Percentiles rank a stretch among this genome's conserved stretches.
Conservation (phyloP, 2,329 filamentous ascomycete species). For the Ilyonectria robusta region DNA sequence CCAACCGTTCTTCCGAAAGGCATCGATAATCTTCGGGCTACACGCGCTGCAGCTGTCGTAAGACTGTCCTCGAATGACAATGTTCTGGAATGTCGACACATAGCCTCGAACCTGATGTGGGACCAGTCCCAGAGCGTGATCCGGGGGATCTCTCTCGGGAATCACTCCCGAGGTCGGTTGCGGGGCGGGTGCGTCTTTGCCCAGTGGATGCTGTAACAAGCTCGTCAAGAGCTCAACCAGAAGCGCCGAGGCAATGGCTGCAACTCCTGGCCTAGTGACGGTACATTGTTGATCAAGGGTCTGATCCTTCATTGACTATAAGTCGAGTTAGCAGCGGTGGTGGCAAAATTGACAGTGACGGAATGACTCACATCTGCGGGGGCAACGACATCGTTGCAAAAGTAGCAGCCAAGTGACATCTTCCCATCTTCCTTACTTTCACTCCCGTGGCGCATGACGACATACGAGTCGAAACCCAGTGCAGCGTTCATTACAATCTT, state of each 20-base stretch:
- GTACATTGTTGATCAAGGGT: slow-evolving; percentile 99
- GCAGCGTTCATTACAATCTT: slow-evolving; percentile 99
- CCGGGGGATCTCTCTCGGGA: slow-evolving; percentile 68
- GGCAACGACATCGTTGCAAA: slow-evolving; percentile 97
- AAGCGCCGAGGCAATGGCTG: slow-evolving; percentile 90
- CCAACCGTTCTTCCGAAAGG: slow-evolving; percentile 80
- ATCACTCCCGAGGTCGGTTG: slow-evolving; percentile 54
- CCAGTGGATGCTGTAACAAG: slow-evolving; percentile 86
- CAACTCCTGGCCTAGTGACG: slow-evolving; percentile 92
- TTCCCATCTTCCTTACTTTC: slow-evolving; percentile 69
- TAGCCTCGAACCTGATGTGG: slow-evolving; percentile 88
- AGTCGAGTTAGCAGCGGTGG: slow-evolving; percentile 16
- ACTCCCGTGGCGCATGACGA: slow-evolving; percentile 95
- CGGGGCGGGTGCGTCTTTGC: slow-evolving; percentile 73
- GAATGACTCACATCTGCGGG: slow-evolving; percentile 83
- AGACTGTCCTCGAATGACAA: slow-evolving; percentile 79
- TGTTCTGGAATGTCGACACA: slow-evolving; percentile 79
- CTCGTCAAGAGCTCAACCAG: slow-evolving; percentile 92
- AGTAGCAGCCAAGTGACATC: slow-evolving; percentile 90
- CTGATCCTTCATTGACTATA: slow-evolving; percentile 90
- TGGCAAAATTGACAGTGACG: not conserved
- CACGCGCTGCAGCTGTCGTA: slow-evolving; percentile 89
- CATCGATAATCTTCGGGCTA: slow-evolving; percentile 76
- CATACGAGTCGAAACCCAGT: slow-evolving; percentile 95
- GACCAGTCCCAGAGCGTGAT: slow-evolving; percentile 77